Conservation (phyloP, 306 rosid species). For the Corylus heterophylla region DNA sequence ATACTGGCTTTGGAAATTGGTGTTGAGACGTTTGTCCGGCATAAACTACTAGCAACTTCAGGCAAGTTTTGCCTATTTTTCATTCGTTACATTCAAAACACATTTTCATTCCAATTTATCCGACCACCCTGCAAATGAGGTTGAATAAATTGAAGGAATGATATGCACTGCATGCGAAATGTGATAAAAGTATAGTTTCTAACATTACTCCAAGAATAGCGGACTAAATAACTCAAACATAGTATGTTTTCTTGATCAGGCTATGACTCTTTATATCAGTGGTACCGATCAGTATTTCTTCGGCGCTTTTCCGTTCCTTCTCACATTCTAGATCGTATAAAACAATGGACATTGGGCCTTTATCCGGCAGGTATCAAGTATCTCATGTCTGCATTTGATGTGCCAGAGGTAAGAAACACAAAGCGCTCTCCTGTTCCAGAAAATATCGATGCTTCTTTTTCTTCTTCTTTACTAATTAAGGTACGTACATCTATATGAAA, state of each 20-base stretch:
- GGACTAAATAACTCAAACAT: no score
- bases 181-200: no score
- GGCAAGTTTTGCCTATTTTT: constrained; percentile 41
- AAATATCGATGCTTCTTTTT: no score
- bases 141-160: no score
- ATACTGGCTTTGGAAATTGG: constrained; percentile 90
- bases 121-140: no score
- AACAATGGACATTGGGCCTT: constrained; percentile 90
- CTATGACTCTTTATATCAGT: constrained; percentile 81
- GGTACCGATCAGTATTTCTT: constrained; percentile 56
- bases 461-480: background rate
- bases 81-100: constrained; percentile 7
- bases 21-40: constrained; percentile 72
- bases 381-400: constrained; percentile 94
- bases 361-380: constrained; percentile 94
- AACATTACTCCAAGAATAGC: no score
- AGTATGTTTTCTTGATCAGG: constrained; percentile 35
- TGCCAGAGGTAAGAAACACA: constrained; percentile 71
- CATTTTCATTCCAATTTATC: constrained; percentile 14
- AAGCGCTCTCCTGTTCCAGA: no score
- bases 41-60: constrained; percentile 83
- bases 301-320: constrained; percentile 77
- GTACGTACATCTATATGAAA: background rate
- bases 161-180: no score
- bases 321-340: constrained; percentile 77